Base-by-base conservation (phyloP, 73 alveolate species). In the Paramecium caudatum region DNA sequence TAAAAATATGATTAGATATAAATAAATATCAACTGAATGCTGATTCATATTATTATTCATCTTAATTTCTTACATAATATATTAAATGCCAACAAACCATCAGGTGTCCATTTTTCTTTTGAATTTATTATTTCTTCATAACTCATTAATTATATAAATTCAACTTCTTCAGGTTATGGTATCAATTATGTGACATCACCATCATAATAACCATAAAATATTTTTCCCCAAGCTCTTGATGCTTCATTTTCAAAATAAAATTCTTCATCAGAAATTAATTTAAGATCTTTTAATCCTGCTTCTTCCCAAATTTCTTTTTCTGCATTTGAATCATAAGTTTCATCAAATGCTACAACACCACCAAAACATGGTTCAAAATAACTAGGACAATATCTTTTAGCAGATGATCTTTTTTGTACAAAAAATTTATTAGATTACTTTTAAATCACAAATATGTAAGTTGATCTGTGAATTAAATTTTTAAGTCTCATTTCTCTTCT, bases 331-430 rank as follows among this genome's bases (percentile, higher is more conserved):
- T 86, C 93, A 86, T 86, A 86, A 3, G 90, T 41, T 82, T 96
- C 99, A 21, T 85, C 93, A 19, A 47, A 88, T 7, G 93, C 95
- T 6, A 96, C 97, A 15, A 96, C 95, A 9, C 99, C 98, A 27
- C 98, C 99, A 55, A 90, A 83, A 2, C 93, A 94, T 39, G 92
- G 65, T 55, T 96, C 99, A 49, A 65, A 94, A 82, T 90, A 95
- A 3, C 97, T 96, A 3, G 99, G 99, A 69, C 99, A 96, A 90
- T 95, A 96, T 74, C 95, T 96, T 82, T 96, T 96, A 25, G 17
- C 91, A 32, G 61, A 32, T 7, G 98, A 47, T 37, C 99, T 82
- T 62, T 94, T 95, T 46, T 95, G 96, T 13, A 91, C 90, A 81
- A 84, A 94, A 5, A 95, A 90, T 90, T 96, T 88, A 34, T 91